Evolutionary conservation across 2,329 filamentous ascomycete species (phyloP).

Genomic region (Verticillium albo-atrum): DNA sequence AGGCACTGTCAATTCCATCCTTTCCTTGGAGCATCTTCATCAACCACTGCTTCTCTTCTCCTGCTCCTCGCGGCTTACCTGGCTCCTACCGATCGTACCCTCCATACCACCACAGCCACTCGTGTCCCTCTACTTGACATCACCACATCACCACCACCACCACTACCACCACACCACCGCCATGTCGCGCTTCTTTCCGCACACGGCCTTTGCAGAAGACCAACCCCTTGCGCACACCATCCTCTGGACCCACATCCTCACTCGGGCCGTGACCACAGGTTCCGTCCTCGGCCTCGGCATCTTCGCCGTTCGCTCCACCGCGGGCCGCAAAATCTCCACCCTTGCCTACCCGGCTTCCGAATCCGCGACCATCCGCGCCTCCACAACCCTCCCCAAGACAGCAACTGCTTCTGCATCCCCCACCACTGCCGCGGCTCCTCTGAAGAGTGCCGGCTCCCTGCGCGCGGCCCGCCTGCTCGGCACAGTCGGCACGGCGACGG

Average conservation of each 20-base stretch:
- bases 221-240: constrained; percentile 51
- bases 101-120: too few species aligned
- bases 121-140: too few species aligned
- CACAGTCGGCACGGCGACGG: constrained; percentile 38
- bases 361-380: background rate
- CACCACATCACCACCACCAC: background rate
- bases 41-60: too few species aligned
- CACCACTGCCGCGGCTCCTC: background rate
- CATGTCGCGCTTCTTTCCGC: constrained; percentile 52
- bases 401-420: background rate
- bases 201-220: constrained; percentile 57
- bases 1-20: too few species aligned
- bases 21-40: too few species aligned
- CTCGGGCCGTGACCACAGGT: constrained; percentile 49
- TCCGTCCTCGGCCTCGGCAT: constrained; percentile 40
- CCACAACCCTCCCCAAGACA: constrained; percentile 13
- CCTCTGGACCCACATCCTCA: constrained; percentile 55
- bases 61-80: too few species aligned
- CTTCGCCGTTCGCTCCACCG: constrained; percentile 24
- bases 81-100: too few species aligned
- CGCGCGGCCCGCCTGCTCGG: constrained; percentile 32
- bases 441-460: background rate
- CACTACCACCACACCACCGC: constrained; percentile 26
- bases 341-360: background rate
- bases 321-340: constrained; percentile 15